Conservation (phyloP, 164 flowering plant species). For the Macadamia tetraphylla region DNA sequence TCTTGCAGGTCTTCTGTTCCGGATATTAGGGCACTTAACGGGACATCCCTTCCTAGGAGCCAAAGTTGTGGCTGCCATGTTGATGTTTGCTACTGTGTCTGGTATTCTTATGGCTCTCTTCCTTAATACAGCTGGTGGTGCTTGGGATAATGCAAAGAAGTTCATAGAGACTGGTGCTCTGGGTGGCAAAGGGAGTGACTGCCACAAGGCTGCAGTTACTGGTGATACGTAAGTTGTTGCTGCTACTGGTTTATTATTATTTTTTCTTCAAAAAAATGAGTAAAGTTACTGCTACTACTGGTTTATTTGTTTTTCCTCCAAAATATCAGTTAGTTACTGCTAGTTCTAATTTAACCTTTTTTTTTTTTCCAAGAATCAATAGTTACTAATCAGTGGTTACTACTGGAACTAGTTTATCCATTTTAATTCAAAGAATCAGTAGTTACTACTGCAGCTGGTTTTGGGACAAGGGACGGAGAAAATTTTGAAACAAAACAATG, state of each 20-base stretch:
- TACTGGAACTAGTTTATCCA: too few species aligned
- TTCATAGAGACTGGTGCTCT: slow-evolving; percentile 94
- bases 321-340: too few species aligned
- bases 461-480: too few species aligned
- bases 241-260: background rate
- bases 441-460: too few species aligned
- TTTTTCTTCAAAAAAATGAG: too few species aligned
- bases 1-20: slow-evolving; percentile 69
- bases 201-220: slow-evolving; percentile 92
- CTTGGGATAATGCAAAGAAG: slow-evolving; percentile 99
- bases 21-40: slow-evolving; percentile 77
- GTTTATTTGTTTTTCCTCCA: background rate
- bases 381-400: too few species aligned
- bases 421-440: too few species aligned
- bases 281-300: background rate
- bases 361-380: too few species aligned
- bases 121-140: slow-evolving; percentile 97
- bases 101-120: slow-evolving; percentile 99
- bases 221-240: slow-evolving; percentile 79
- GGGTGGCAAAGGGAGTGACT: slow-evolving; percentile 97
- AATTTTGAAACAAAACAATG: too few species aligned
- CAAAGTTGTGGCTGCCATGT: slow-evolving; percentile 90
- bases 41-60: slow-evolving; percentile 95
- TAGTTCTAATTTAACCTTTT: too few species aligned
- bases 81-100: slow-evolving; percentile 96